Conservation (phyloP, 495 filamentous ascomycete species). For the Penicillium parvum region DNA sequence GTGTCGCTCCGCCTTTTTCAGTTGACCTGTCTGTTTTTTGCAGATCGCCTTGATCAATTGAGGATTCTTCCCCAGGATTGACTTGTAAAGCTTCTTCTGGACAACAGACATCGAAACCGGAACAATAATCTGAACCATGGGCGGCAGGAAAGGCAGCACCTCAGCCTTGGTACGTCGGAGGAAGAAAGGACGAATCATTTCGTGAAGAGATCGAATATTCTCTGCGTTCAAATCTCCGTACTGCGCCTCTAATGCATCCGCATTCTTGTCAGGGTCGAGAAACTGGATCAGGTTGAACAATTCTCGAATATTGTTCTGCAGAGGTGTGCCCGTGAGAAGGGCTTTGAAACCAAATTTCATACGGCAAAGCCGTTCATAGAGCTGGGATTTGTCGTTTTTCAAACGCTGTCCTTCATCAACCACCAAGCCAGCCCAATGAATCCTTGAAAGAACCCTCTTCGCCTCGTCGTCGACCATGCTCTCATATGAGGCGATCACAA, state of each 20-base stretch:
- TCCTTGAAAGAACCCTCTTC: conserved; percentile 54
- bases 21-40: conserved; percentile 45
- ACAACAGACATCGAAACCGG: conserved; percentile 88
- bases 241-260: conserved; percentile 66
- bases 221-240: conserved; percentile 72
- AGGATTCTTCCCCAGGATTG: conserved; percentile 83
- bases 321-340: conserved; percentile 81
- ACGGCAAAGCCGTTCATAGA: conserved; percentile 67
- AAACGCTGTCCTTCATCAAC: conserved; percentile 96
- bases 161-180: conserved; percentile 81
- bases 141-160: conserved; percentile 83
- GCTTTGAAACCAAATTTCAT: conserved; percentile 76
- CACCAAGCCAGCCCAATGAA: conserved; percentile 83
- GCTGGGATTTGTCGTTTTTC: conserved; percentile 82
- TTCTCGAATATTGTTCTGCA: conserved; percentile 94
- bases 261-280: conserved; percentile 65
- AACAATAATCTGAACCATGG: conserved; percentile 90
- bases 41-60: conserved; percentile 86
- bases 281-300: conserved; percentile 96
- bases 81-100: conserved; percentile 92
- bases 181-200: conserved; percentile 80
- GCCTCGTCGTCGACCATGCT: conserved; percentile 67
- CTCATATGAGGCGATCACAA: conserved; percentile 94
- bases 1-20: conserved; percentile 65
- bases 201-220: conserved; percentile 74